phyloP scores from a whole-genome alignment of 805 yeast genomes.

The Pichia heedii region DNA sequence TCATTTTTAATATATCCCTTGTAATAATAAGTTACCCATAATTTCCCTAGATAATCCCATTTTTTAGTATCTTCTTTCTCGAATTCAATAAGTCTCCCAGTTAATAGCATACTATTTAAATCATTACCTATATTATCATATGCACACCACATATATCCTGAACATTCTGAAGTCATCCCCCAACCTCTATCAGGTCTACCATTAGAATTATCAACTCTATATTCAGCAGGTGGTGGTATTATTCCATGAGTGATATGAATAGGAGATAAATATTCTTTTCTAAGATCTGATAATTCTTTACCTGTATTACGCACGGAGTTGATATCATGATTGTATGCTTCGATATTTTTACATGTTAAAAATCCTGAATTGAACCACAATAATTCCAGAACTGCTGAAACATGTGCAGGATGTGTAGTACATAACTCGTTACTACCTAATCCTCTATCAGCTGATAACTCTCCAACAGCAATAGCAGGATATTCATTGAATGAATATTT shows the following conservation, averaged over 20 bases:
- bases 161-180: constrained; percentile 47
- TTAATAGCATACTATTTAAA: constrained; percentile 28
- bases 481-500: constrained; percentile 39
- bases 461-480: constrained; percentile 51
- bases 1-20: no score
- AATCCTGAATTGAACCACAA: constrained; percentile 70
- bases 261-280: constrained; percentile 31
- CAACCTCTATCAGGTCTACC: constrained; percentile 46
- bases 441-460: constrained; percentile 17
- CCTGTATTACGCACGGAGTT: constrained; percentile 23
- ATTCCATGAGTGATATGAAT: constrained; percentile 37
- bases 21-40: constrained; percentile 45
- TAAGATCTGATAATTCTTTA: constrained; percentile 22
- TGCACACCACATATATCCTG: constrained; percentile 53
- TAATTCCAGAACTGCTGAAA: constrained; percentile 42
- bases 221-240: constrained; percentile 45
- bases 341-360: constrained; percentile 43
- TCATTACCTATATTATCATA: constrained; percentile 47
- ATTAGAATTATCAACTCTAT: constrained; percentile 15
- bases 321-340: constrained; percentile 31
- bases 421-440: constrained; percentile 35
- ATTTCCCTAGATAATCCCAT: constrained; percentile 37
- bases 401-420: constrained; percentile 56
- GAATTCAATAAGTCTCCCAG: constrained; percentile 38
- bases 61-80: constrained; percentile 23